A percentile compares a stretch with the other conserved stretches of the same genome.
Conservation (phyloP, 305 asterid genomes). For the Rubia occidens region DNA sequence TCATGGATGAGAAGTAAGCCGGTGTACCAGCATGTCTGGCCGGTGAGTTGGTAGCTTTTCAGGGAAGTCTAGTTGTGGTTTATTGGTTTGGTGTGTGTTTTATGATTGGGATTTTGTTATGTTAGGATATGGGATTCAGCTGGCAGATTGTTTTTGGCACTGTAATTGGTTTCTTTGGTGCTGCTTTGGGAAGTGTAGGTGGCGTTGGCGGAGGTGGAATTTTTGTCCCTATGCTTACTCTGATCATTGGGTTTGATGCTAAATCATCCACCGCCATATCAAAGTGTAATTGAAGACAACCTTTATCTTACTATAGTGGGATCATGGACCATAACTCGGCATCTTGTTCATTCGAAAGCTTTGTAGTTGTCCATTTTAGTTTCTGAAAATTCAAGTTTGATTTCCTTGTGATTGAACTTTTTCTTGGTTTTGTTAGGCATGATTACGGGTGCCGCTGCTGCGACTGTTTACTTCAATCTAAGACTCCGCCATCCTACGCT, state of each 20-base stretch:
- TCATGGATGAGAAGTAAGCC: not conserved
- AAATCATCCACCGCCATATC: conserved; percentile 26
- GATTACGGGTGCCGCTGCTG: conserved; percentile 94
- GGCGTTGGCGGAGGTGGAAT: conserved; percentile 31
- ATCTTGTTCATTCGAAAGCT: not conserved
- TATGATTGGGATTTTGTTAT: not conserved
- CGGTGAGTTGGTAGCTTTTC: conserved; percentile 4
- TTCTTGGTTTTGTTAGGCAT: conserved; percentile 45
- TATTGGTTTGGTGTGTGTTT: not conserved
- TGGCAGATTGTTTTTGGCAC: conserved; percentile 22
- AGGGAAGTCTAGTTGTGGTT: not conserved
- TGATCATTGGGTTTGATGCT: conserved; percentile 25
- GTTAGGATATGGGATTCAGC: conserved; percentile 20
- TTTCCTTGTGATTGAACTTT: not conserved
- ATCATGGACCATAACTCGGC: not conserved
- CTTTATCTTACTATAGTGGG: not conserved
- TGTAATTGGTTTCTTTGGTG: conserved; percentile 20
- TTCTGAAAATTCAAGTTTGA: not conserved
- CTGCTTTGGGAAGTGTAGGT: conserved; percentile 25
- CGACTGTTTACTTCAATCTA: conserved; percentile 86
- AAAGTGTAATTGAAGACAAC: conserved; percentile 15
- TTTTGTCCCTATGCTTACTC: conserved; percentile 24
- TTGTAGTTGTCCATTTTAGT: not conserved
- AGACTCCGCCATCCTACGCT: conserved; percentile 83
- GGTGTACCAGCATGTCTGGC: conserved; percentile 11